Conservation (phyloP, 2,329 filamentous ascomycete species). For the Trichoderma arundinaceum region DNA sequence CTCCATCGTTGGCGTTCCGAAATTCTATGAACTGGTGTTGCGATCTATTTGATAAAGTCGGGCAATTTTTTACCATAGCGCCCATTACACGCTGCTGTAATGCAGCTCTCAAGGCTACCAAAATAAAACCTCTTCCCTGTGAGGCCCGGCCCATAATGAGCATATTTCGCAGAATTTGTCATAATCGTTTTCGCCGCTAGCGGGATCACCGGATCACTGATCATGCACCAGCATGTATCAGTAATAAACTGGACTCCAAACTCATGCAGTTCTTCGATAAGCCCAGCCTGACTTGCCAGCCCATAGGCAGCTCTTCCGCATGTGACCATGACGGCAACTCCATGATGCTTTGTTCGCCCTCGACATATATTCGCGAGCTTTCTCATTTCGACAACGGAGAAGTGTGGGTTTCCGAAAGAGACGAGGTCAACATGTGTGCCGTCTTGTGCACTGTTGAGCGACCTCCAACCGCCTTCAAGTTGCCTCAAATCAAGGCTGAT, state of each 20-base stretch:
- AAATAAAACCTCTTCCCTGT: constrained; percentile 38
- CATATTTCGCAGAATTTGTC: constrained; percentile 55
- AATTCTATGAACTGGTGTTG: too few relatives aligned
- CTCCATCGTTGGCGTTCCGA: too few relatives aligned
- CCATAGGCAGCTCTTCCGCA: constrained; percentile 26
- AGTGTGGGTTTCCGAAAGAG: constrained; percentile 54
- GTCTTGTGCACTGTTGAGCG: constrained; percentile 33
- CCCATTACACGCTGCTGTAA: constrained; percentile 36
- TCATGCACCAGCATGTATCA: constrained; percentile 57
- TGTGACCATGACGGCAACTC: constrained; percentile 34
- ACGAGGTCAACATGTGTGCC: constrained; percentile 43
- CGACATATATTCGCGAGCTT: constrained; percentile 42
- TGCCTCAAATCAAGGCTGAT: not conserved
- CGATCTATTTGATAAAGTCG: not conserved
- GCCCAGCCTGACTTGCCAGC: constrained; percentile 38
- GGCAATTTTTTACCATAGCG: not conserved
- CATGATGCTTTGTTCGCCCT: constrained; percentile 36
- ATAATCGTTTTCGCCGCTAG: constrained; percentile 41
- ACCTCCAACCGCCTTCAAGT: constrained; percentile 19
- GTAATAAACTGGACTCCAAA: constrained; percentile 50
- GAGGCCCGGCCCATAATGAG: constrained; percentile 48
- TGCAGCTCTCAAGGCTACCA: constrained; percentile 37
- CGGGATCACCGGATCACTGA: constrained; percentile 48
- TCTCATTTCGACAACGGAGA: constrained; percentile 47
- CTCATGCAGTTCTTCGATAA: constrained; percentile 39